A percentile compares a stretch with the other conserved stretches of the same genome.
Evolutionary conservation across 1,139 yeast species (phyloP).

Genomic region (Pichia sp.): DNA sequence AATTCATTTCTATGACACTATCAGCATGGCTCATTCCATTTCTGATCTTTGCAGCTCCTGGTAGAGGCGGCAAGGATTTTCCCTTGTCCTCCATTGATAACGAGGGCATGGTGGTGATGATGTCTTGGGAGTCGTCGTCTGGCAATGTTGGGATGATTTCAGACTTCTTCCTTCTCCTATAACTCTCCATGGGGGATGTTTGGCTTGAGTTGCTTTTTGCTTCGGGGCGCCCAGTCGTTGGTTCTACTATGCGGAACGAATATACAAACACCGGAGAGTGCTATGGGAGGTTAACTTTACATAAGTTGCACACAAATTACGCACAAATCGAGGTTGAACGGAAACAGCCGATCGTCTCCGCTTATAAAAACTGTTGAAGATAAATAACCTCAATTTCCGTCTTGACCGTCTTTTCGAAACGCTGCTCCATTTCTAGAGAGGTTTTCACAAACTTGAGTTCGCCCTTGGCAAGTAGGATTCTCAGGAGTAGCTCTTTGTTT

Average conservation of each 20-base stretch:
- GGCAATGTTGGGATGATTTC: slow-evolving; percentile 24
- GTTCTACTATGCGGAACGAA: too few species aligned
- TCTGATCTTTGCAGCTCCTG: slow-evolving; percentile 3
- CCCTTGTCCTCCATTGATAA: slow-evolving; percentile 10
- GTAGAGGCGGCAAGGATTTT: slow-evolving; percentile 14
- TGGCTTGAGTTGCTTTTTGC: background rate
- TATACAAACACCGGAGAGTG: too few species aligned
- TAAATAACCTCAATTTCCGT: slow-evolving; percentile 26
- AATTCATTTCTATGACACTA: slow-evolving; percentile 3
- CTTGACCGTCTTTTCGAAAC: slow-evolving; percentile 26
- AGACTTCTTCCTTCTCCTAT: slow-evolving; percentile 3
- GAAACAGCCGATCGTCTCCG: background rate
- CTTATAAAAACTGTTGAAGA: slow-evolving; percentile 15
- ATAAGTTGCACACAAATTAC: background rate
- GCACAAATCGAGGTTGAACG: background rate
- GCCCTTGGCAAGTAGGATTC: slow-evolving; percentile 28
- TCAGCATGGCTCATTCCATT: background rate
- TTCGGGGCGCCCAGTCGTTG: too few species aligned
- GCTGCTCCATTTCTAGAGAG: slow-evolving; percentile 26
- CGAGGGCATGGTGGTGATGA: slow-evolving; percentile 22
- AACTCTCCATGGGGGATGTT: background rate
- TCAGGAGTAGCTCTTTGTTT: slow-evolving; percentile 23
- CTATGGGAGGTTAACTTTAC: background rate
- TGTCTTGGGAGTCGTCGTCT: slow-evolving; percentile 24
- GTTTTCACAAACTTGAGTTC: slow-evolving; percentile 25